Base-by-base conservation (phyloP, 805 yeast species). In the Candida anglica region DNA sequence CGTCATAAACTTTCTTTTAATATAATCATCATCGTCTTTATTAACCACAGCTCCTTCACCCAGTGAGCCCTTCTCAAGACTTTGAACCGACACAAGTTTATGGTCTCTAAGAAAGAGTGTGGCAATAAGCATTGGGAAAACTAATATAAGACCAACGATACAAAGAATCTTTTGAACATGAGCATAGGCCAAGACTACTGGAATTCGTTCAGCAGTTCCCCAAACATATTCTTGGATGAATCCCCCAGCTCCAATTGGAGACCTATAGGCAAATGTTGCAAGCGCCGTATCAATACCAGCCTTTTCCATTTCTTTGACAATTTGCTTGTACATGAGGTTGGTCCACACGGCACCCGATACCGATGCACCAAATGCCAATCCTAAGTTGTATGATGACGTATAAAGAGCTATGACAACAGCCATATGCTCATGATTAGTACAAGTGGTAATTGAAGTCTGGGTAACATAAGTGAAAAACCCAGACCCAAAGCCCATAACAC, bases 121-220 rank as follows among this genome's bases (percentile, higher is more conserved):
- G 20, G 62, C 51, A 8, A 50, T 44, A 9, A 79, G 42, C 13
- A 41, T 28, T 18, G 37, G 38, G 14, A 36, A 28, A 19, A 35
- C 33, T 11, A 41, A 39, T 15, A 19, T 19, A 15, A 41, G 13
- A 15, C 79, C 84, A 17, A 73, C 72, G 31, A 70, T 63, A 31
- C 75, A 64, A 52, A 78, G 68, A 34, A 75, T 48, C 42, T 68
- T n/a, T n/a, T n/a, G n/a, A n/a, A n/a, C n/a, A n/a, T n/a, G n/a
- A n/a, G n/a, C n/a, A n/a, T n/a, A n/a, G n/a, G n/a, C n/a, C n/a
- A n/a, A n/a, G n/a, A n/a, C n/a, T n/a, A n/a, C n/a, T n/a, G n/a
- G n/a, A n/a, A 64, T 53, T 53, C 87, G 72, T 38, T 69, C 74
- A 13, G 79, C 73, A 0, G 82, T 62, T 2, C 76, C 85, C 81